A percentile compares a stretch with the other conserved stretches of the same genome.
phyloP scores from a whole-genome alignment of 2,329 filamentous ascomycete species.

The Ophiostoma tasmaniense region DNA sequence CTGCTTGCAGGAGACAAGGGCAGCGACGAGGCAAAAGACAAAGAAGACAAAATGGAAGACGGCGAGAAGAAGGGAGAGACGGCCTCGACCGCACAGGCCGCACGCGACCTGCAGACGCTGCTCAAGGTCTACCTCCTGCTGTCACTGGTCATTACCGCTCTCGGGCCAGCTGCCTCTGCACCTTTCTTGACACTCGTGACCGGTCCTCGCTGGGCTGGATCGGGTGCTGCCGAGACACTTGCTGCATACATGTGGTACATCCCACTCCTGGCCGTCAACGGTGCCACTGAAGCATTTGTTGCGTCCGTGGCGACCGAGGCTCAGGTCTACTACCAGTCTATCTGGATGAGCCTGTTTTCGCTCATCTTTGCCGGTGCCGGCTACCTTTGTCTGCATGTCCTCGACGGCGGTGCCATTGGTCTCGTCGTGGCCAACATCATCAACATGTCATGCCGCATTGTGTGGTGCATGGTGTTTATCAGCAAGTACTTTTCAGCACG shows the following conservation, averaged over 20 bases:
- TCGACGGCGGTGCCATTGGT: conserved; percentile 65
- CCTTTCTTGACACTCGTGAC: conserved; percentile 66
- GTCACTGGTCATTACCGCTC: conserved; percentile 55
- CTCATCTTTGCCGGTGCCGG: conserved; percentile 65
- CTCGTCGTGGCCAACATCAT: conserved; percentile 80
- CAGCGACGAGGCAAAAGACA: background rate
- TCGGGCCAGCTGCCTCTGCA: conserved; percentile 70
- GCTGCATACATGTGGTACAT: conserved; percentile 86
- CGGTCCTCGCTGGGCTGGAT: conserved; percentile 64
- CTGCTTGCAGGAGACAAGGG: conserved; percentile 44
- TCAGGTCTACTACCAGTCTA: conserved; percentile 67
- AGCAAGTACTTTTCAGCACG: conserved; percentile 48
- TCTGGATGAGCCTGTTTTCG: conserved; percentile 80
- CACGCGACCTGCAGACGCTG: conserved; percentile 52
- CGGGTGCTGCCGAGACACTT: conserved; percentile 52
- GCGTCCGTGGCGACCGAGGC: conserved; percentile 70
- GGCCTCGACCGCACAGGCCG: conserved; percentile 27
- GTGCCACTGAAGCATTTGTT: conserved; percentile 86
- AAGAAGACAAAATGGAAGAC: background rate
- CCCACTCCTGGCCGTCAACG: conserved; percentile 84
- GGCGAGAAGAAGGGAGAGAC: background rate
- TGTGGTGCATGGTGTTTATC: conserved; percentile 74
- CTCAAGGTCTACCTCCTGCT: conserved; percentile 67
- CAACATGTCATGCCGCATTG: conserved; percentile 79
- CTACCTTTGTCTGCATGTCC: conserved; percentile 62